Evolutionary conservation across 768 basidiomycete genomes (phyloP), one percentile per base, ranked within the genome.

Genomic region (Favolaschia claudopus): DNA sequence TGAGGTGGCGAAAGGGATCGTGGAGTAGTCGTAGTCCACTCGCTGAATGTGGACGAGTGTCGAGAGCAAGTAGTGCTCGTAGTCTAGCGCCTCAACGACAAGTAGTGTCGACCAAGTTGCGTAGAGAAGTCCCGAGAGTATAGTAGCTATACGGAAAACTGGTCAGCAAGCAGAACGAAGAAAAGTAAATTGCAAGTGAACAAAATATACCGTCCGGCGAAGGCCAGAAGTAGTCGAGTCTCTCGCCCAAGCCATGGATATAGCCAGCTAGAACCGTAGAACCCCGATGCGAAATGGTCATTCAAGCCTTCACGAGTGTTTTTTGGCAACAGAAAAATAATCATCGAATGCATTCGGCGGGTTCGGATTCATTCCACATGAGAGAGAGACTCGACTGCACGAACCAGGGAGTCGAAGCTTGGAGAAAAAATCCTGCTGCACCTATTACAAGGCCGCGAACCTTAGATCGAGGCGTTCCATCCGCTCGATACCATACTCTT

Each of bases 21-120:
- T 38, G 6, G 50, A 2, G 42, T 46, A 60, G 48, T 64, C 63
- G 42, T 64, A 64, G 58, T 64, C 63, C 32, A 60, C 51, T 49
- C 63, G 63, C 31, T 64, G 63, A 42, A 64, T 64, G 45, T 64
- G 48, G 31, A 64, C 63, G 55, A 64, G 63, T 15, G 58, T 57
- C 25, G 38, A 34, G 47, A 64, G 63, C 20, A 64, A 34, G 42
- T 64, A 64, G 45, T 57, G 58, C 27, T 64, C 63, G 58, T 64
- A 60, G 47, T 64, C 63, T 20, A 64, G 58, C 34, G 49, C 63
- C 34, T 64, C 63, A 25, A 60, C 55, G 20, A 60, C 63, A 19
- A 55, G 53, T 3, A 60, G 53, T 9, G 59, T 60, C 27, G 7
- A 31, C 54, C 55, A 64, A 5, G 58, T 64, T 9, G 58, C 58